Percentiles rank a stretch among this genome's conserved stretches.
phyloP scores from a whole-genome alignment of 768 basidiomycete species.

The Podaxis pistillaris region DNA sequence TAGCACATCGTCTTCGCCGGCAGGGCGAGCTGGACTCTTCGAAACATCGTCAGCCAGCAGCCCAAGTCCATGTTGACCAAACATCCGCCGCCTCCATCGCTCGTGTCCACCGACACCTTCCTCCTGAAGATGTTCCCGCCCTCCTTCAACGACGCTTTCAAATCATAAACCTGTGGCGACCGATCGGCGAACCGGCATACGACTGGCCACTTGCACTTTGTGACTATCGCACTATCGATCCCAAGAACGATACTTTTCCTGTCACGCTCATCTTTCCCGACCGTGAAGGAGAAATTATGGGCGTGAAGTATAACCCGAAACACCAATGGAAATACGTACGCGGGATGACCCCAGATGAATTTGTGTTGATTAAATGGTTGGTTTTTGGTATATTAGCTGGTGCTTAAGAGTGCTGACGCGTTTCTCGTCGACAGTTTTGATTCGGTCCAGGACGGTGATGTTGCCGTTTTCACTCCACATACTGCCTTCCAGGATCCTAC shows the following conservation, averaged over 20 bases:
- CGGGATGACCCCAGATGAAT: slow-evolving; percentile 47
- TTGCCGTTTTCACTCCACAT: slow-evolving; percentile 49
- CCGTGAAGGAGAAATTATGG: slow-evolving; percentile 50
- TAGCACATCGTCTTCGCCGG: slow-evolving; percentile 44
- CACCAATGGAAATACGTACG: slow-evolving; percentile 53
- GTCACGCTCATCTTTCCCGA: slow-evolving; percentile 47
- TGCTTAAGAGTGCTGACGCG: not conserved
- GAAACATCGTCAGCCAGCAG: slow-evolving; percentile 43
- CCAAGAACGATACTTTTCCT: slow-evolving; percentile 41
- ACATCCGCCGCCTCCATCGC: slow-evolving; percentile 41
- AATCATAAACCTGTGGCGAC: slow-evolving; percentile 62
- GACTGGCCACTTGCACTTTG: slow-evolving; percentile 54
- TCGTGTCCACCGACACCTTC: slow-evolving; percentile 51
- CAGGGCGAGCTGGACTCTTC: slow-evolving; percentile 34
- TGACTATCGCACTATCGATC: slow-evolving; percentile 46
- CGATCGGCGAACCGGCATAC: slow-evolving; percentile 43
- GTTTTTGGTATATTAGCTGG: slow-evolving; percentile 16
- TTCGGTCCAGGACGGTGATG: slow-evolving; percentile 33
- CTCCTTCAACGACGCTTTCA: slow-evolving; percentile 50
- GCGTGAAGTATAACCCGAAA: slow-evolving; percentile 41
- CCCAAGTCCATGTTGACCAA: slow-evolving; percentile 52
- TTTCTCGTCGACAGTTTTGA: slow-evolving; percentile 29
- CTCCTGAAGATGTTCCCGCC: slow-evolving; percentile 39
- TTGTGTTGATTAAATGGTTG: slow-evolving; percentile 54
- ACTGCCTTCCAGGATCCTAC: slow-evolving; percentile 46